Evolutionary conservation across 768 basidiomycete genomes (phyloP).

Genomic region (Russula dissimulans): DNA sequence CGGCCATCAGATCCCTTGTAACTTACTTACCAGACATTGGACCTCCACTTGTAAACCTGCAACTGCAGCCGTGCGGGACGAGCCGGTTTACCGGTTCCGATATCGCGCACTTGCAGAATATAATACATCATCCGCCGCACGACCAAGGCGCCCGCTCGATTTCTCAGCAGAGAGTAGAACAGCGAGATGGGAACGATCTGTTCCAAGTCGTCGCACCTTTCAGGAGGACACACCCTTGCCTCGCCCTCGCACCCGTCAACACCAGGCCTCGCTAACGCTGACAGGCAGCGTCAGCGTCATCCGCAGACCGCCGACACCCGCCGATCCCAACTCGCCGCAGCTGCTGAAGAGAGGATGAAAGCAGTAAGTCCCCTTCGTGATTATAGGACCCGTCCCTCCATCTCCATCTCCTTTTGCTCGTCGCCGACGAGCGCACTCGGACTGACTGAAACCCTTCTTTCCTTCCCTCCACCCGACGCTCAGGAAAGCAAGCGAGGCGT

Average conservation of each 20-base stretch:
- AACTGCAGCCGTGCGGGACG: not conserved
- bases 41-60: too few relatives aligned
- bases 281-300: not conserved
- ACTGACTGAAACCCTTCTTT: too few relatives aligned
- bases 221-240: conserved; percentile 27
- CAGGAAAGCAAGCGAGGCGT: conserved; percentile 38
- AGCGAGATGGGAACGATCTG: conserved; percentile 29
- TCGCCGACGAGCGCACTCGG: too few relatives aligned
- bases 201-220: conserved; percentile 27
- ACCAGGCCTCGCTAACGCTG: not conserved
- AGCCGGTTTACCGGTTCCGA: not conserved
- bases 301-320: not conserved
- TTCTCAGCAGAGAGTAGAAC: not conserved
- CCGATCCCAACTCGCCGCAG: conserved; percentile 28
- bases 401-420: too few relatives aligned
- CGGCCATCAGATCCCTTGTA: not conserved
- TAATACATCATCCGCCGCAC: not conserved
- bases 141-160: not conserved
- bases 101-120: not conserved
- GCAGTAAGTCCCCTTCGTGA: conserved; percentile 22
- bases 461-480: not conserved
- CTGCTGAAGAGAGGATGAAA: conserved; percentile 29
- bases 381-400: too few relatives aligned
- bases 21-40: too few relatives aligned
- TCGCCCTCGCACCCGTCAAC: not conserved